These are phyloP conservation scores for Metschnikowia vanudenii DNA, from an alignment of 805 yeast species.

Conservation along the genomic window DNA sequence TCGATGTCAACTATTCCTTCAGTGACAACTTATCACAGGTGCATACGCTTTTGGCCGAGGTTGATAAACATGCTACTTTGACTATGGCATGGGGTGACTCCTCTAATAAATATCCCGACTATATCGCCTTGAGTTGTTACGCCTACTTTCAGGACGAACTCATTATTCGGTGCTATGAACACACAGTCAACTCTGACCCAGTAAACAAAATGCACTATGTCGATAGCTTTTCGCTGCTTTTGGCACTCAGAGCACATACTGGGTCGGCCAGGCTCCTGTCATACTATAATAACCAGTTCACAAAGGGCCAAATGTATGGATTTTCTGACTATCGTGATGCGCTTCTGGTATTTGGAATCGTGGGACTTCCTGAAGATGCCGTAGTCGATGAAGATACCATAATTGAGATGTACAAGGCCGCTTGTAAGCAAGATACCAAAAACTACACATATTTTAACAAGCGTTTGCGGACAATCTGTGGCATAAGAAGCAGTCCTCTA, in stretches of 20 bases:
- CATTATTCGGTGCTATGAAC: constrained; percentile 40
- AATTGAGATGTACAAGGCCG: constrained; percentile 33
- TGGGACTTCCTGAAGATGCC: constrained; percentile 15
- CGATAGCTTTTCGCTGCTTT: constrained; percentile 32
- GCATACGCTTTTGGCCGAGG: constrained; percentile 35
- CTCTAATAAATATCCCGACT: constrained; percentile 27
- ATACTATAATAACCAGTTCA: constrained; percentile 28
- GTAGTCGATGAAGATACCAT: constrained; percentile 35
- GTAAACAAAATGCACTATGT: constrained; percentile 35
- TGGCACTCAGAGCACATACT: constrained; percentile 18
- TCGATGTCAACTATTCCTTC: constrained; percentile 27
- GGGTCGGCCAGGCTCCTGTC: constrained; percentile 25
- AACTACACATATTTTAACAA: constrained; percentile 37
- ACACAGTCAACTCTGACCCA: constrained; percentile 34
- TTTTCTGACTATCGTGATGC: constrained; percentile 33
- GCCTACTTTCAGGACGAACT: constrained; percentile 40
- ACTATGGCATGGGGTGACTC: constrained; percentile 23
- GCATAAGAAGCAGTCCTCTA: constrained; percentile 23
- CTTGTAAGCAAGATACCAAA: constrained; percentile 32
- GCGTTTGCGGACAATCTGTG: constrained; percentile 28
- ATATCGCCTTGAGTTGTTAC: constrained; percentile 30
- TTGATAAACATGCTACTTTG: constrained; percentile 34
- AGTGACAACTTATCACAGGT: constrained; percentile 34
- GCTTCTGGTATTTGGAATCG: constrained; percentile 32
- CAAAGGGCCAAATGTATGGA: constrained; percentile 35